phyloP scores from a whole-genome alignment of 1,284 basidiomycete genomes.

The Boletus calvinii region DNA sequence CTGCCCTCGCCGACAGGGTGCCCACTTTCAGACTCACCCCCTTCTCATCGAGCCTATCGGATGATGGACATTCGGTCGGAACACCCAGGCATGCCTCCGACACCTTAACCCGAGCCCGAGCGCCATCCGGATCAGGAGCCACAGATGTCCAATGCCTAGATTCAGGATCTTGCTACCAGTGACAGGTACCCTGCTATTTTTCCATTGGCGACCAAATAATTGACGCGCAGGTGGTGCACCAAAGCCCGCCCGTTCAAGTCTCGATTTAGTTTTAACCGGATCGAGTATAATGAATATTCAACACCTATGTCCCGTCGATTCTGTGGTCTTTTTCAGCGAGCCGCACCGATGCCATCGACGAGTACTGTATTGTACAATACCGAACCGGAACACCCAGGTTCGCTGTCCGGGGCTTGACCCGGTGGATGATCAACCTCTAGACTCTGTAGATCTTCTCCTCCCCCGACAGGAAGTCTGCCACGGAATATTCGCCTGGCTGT shows the following conservation, averaged over 20 bases:
- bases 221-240: background rate
- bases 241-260: background rate
- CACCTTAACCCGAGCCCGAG: too few species aligned
- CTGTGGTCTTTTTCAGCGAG: too few species aligned
- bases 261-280: too few species aligned
- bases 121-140: too few species aligned
- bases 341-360: too few species aligned
- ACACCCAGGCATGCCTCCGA: too few species aligned
- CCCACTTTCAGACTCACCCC: background rate
- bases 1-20: background rate
- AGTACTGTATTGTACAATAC: background rate
- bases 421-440: background rate
- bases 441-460: background rate
- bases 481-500: background rate
- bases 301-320: too few species aligned
- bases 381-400: too few species aligned
- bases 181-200: background rate
- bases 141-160: background rate
- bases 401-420: too few species aligned
- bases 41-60: background rate
- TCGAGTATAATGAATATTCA: too few species aligned
- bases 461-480: background rate
- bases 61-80: too few species aligned
- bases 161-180: too few species aligned
- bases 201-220: background rate